Conservation (phyloP, 345 rosid genomes). For the Ailanthus altissimus region DNA sequence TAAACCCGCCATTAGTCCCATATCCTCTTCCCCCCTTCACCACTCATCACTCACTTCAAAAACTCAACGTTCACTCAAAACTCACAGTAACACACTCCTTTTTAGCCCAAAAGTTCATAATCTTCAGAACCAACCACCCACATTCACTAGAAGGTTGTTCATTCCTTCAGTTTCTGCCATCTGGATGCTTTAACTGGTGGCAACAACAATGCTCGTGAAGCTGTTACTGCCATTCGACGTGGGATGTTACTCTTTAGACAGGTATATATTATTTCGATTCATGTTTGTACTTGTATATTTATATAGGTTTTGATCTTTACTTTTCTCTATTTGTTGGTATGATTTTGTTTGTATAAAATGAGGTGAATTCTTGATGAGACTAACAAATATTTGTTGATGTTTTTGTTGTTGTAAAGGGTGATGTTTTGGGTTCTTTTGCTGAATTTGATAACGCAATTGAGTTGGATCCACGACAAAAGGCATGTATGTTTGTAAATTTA, state of each 20-base stretch:
- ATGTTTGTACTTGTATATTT: neutral
- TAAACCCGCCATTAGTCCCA: conserved; percentile 29
- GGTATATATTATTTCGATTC: conserved; percentile 34
- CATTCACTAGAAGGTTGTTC: conserved; percentile 60
- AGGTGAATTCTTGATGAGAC: too few species aligned
- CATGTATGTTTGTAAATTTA: conserved; percentile 52
- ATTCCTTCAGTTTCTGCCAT: conserved; percentile 74
- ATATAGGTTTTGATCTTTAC: neutral
- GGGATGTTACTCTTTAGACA: conserved; percentile 86
- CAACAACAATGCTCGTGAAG: conserved; percentile 55
- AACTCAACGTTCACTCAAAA: conserved; percentile 27
- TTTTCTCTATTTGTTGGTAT: neutral
- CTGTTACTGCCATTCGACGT: conserved; percentile 55
- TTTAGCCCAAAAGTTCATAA: conserved; percentile 16
- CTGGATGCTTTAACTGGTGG: conserved; percentile 84
- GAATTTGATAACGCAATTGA: conserved; percentile 82
- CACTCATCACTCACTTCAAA: conserved; percentile 24
- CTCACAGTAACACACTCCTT: conserved; percentile 24
- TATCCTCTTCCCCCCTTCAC: conserved; percentile 22
- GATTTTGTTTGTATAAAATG: too few species aligned
- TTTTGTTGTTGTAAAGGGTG: conserved; percentile 55
- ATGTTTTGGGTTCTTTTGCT: conserved; percentile 63
- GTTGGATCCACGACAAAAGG: conserved; percentile 77
- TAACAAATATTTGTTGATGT: conserved; percentile 18
- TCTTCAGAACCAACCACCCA: conserved; percentile 38